phyloP scores from a whole-genome alignment of 2,329 filamentous ascomycete species.

The Rhynchosporium secalis region DNA sequence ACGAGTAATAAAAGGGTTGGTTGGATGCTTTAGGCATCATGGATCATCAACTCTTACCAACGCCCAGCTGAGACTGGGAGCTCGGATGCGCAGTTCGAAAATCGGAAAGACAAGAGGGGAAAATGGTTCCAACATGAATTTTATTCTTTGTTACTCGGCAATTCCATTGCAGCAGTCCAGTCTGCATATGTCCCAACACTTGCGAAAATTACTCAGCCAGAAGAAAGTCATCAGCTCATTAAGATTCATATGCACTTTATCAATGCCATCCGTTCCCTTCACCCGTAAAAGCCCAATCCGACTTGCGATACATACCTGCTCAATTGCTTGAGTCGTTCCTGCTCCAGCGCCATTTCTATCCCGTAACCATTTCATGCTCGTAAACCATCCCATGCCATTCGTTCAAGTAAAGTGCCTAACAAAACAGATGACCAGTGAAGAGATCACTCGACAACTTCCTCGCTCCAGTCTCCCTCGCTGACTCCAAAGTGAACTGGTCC shows the following conservation, averaged over 20 bases:
- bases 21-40: background rate
- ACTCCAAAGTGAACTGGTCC: constrained; percentile 35
- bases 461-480: constrained; percentile 36
- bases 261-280: background rate
- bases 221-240: constrained; percentile 12
- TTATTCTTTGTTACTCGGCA: constrained; percentile 5
- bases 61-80: background rate
- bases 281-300: background rate
- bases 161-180: background rate
- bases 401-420: constrained; percentile 4
- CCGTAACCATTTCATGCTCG: background rate
- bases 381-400: background rate
- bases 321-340: background rate
- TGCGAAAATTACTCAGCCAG: background rate
- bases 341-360: constrained; percentile 1
- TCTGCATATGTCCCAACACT: background rate
- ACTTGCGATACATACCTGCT: background rate
- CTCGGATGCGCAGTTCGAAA: background rate
- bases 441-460: constrained; percentile 29
- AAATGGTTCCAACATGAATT: background rate
- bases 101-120: background rate
- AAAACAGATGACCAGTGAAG: background rate
- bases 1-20: background rate
- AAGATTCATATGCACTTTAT: constrained; percentile 1
- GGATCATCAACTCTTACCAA: background rate